Conservation (phyloP, 192 early-diverging fungal genomes). For the Spizellomyces sp. region DNA sequence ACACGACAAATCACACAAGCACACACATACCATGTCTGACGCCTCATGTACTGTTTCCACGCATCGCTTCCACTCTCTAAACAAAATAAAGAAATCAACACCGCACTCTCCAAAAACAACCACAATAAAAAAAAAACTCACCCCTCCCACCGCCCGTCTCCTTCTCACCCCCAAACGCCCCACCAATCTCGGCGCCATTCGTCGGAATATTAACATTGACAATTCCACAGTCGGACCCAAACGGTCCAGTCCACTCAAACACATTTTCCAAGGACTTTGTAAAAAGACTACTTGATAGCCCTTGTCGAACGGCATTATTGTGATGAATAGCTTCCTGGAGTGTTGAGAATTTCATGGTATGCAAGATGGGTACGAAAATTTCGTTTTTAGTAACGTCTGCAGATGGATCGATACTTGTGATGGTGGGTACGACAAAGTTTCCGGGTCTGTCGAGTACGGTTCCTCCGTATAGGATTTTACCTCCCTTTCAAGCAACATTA, state of each 20-base stretch:
- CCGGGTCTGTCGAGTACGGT: constrained; percentile 72
- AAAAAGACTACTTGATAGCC: constrained; percentile 83
- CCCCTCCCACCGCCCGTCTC: constrained; percentile 83
- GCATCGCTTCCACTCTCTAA: constrained; percentile 81
- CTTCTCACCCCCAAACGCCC: constrained; percentile 97
- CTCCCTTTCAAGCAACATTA: constrained; percentile 68
- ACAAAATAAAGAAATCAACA: not conserved
- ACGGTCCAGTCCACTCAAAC: constrained; percentile 89
- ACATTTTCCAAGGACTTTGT: constrained; percentile 77
- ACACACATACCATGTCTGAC: constrained; percentile 63
- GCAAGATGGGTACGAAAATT: constrained; percentile 93
- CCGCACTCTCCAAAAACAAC: not conserved
- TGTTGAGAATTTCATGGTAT: constrained; percentile 75
- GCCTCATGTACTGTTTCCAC: constrained; percentile 92
- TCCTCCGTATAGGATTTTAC: constrained; percentile 84
- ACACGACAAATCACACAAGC: not conserved
- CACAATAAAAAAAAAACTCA: not conserved
- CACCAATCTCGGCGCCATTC: constrained; percentile 96
- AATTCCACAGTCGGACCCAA: constrained; percentile 86
- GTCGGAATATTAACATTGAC: constrained; percentile 97
- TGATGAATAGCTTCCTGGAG: constrained; percentile 83
- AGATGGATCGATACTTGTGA: constrained; percentile 76
- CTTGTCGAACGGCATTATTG: constrained; percentile 91
- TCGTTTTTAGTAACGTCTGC: constrained; percentile 87
- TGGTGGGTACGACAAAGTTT: constrained; percentile 92